These are phyloP conservation scores for Colletotrichum tamarilloi DNA, from an alignment of 2,329 filamentous ascomycete species.

Conservation along the genomic window DNA sequence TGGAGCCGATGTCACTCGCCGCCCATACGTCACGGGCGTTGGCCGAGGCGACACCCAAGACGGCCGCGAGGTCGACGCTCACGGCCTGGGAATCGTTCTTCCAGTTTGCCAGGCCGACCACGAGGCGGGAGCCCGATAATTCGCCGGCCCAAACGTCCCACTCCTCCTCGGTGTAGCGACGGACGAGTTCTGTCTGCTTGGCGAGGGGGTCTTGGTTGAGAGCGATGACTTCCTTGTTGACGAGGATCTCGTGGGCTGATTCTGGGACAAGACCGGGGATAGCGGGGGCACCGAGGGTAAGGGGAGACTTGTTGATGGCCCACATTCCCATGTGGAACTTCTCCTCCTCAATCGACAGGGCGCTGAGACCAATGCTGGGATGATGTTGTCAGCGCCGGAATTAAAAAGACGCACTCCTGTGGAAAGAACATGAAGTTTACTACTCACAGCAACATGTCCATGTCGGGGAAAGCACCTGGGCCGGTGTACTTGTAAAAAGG, in stretches of 20 bases:
- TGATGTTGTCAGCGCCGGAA: neutral
- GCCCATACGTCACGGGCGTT: slow-evolving; percentile 54
- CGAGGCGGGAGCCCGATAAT: slow-evolving; percentile 54
- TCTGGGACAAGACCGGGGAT: slow-evolving; percentile 49
- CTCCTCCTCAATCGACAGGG: slow-evolving; percentile 58
- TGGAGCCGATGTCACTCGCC: slow-evolving; percentile 42
- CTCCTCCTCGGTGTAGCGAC: slow-evolving; percentile 58
- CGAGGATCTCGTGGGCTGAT: slow-evolving; percentile 54
- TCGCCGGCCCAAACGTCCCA: slow-evolving; percentile 64
- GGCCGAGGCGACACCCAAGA: slow-evolving; percentile 52
- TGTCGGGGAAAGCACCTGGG: slow-evolving; percentile 60
- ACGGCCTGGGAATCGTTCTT: slow-evolving; percentile 54
- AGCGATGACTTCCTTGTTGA: slow-evolving; percentile 65
- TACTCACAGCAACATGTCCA: slow-evolving; percentile 62
- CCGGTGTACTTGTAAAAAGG: slow-evolving; percentile 57
- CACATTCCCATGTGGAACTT: slow-evolving; percentile 64
- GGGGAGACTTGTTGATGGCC: slow-evolving; percentile 62
- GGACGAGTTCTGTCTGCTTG: slow-evolving; percentile 60
- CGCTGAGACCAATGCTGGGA: slow-evolving; percentile 56
- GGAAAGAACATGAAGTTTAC: too few relatives aligned
- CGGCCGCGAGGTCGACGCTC: slow-evolving; percentile 51
- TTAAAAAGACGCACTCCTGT: neutral
- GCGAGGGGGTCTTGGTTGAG: slow-evolving; percentile 68
- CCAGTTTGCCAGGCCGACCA: slow-evolving; percentile 63
- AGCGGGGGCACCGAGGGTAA: slow-evolving; percentile 59